Base-by-base conservation (phyloP, 306 rosid genomes). In the Medicago lupulina region DNA sequence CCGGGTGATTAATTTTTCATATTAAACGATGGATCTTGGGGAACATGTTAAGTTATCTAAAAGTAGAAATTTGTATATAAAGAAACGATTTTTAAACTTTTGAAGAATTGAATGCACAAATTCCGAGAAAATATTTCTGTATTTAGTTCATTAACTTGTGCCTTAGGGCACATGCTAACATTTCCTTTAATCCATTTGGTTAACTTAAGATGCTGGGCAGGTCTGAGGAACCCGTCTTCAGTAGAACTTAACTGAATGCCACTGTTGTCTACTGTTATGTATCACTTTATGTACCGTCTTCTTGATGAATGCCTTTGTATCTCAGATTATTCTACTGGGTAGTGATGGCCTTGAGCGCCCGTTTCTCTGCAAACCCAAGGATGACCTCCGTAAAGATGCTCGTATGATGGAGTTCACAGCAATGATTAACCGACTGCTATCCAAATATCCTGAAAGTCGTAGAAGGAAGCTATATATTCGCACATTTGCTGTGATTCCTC, bases 391-490 rank as follows among this genome's bases (percentile, higher is more conserved):
- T 81, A 95, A 95, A 77, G 98, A 95, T 85, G 96, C 97, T 50
- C 97, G 98, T 72, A 95, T 95, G 98, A 95, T 95, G 98, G 98
- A 95, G 91, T 95, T 95, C 78, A 95, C 93, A 34, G 98, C 98
- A 79, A 95, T 85, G 91, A 92, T 95, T 80, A 95, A 92, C 78
- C 85, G 90, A 49, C 85, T 95, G 77, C 79, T 92, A 81, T 95
- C 98, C 70, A 92, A 92, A 87, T 92, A 86, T 83, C 97, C 98
- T 51, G 98, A 92, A 82, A 95, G 98, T 79, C 97, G 92, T 67
- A 78, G 88, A 74, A 82, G 98, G 89, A 92, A 95, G 84, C 96
- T 95, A 74, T 95, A 92, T 85, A 92, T 95, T 73, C 98, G 93
- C 51, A 95, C 98, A 31, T 95, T 95, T 89, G 88, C 93, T 5